Evolutionary conservation across 2,329 filamentous ascomycete genomes (phyloP).

Genomic region (Alternaria sp.): DNA sequence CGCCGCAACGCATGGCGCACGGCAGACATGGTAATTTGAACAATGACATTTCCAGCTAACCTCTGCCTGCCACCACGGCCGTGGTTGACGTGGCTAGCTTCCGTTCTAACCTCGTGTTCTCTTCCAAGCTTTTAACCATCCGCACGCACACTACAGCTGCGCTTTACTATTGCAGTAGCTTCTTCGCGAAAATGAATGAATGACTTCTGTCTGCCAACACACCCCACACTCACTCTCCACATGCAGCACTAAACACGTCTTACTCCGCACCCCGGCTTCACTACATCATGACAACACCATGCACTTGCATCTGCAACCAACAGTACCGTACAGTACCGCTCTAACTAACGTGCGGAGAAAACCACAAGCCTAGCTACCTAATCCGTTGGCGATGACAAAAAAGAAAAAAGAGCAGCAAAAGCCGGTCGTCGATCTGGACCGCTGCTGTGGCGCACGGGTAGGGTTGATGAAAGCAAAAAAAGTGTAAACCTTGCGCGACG

Average conservation of each 20-base stretch:
- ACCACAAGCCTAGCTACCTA: background rate
- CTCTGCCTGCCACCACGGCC: conserved; percentile 3
- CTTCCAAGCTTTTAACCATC: background rate
- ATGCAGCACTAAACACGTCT: background rate
- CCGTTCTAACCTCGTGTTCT: conserved; percentile 4
- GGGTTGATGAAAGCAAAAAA: background rate
- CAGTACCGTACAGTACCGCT: background rate
- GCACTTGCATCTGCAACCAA: background rate
- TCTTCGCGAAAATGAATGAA: background rate
- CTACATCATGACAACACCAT: background rate
- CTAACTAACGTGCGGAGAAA: background rate
- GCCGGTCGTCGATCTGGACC: background rate
- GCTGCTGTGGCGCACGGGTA: background rate
- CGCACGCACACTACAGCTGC: background rate
- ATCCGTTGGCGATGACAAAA: background rate
- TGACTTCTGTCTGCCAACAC: conserved; percentile 1
- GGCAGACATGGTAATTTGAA: background rate
- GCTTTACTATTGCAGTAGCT: background rate
- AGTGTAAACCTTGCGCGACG: background rate
- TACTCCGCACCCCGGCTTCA: background rate
- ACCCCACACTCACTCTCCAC: background rate
- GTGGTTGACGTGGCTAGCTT: conserved; percentile 27
- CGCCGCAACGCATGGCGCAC: background rate
- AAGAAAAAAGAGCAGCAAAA: background rate
- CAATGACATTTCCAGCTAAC: background rate